Evolutionary conservation across 768 basidiomycete genomes (phyloP).

Genomic region (Mycena albidolilacea): DNA sequence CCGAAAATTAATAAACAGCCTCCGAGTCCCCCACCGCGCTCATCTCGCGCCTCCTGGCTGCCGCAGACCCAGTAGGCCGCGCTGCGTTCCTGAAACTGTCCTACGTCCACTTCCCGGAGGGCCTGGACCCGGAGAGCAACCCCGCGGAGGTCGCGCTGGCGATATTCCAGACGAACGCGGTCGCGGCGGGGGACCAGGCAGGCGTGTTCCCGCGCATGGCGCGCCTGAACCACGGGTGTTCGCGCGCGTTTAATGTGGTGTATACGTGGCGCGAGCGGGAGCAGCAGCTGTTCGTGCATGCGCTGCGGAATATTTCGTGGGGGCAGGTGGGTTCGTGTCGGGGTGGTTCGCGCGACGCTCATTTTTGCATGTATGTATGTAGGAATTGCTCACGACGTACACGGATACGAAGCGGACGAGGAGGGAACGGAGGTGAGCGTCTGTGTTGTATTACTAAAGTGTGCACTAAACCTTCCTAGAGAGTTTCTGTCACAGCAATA

Average conservation of each 20-base stretch:
- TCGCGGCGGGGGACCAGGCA: constrained; percentile 65
- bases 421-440: constrained; percentile 64
- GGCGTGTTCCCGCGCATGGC: constrained; percentile 81
- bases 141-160: constrained; percentile 68
- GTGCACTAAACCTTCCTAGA: constrained; percentile 50
- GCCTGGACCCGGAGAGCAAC: constrained; percentile 54
- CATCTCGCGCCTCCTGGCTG: constrained; percentile 54
- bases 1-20: constrained; percentile 48
- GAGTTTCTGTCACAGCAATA: constrained; percentile 65
- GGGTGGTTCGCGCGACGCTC: constrained; percentile 2
- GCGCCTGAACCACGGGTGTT: constrained; percentile 78
- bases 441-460: constrained; percentile 4
- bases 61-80: constrained; percentile 50
- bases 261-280: constrained; percentile 73
- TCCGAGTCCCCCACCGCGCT: constrained; percentile 61
- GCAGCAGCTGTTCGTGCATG: constrained; percentile 66
- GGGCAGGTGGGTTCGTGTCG: constrained; percentile 60
- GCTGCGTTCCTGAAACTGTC: constrained; percentile 69
- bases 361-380: background rate
- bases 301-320: constrained; percentile 65
- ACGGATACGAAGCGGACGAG: constrained; percentile 69
- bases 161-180: constrained; percentile 78
- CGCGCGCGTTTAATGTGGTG: constrained; percentile 76
- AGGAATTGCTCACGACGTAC: constrained; percentile 78
- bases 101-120: constrained; percentile 65